Evolutionary conservation across 2,329 filamentous ascomycete species (phyloP).

Genomic region (Fusarium sp.): DNA sequence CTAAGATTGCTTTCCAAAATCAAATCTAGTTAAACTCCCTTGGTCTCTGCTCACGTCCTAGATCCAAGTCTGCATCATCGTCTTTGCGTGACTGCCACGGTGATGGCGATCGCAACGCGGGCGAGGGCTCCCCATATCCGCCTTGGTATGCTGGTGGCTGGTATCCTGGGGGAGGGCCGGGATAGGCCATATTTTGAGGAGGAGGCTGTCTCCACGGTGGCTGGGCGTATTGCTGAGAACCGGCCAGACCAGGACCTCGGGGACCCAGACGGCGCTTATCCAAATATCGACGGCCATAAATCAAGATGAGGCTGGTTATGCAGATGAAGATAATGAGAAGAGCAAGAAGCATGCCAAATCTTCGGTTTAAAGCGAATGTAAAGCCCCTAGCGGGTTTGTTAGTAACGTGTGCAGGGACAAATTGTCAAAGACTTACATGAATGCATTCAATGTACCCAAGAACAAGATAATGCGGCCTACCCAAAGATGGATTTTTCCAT

Average conservation of each 20-base stretch:
- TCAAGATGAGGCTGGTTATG: constrained; percentile 55
- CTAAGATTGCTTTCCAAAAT: constrained; percentile 18
- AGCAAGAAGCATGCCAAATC: constrained; percentile 61
- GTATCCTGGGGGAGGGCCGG: constrained; percentile 51
- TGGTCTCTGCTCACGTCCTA: constrained; percentile 50
- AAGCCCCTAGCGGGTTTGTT: constrained; percentile 60
- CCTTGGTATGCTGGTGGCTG: constrained; percentile 50
- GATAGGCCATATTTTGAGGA: constrained; percentile 37
- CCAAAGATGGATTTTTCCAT: constrained; percentile 68
- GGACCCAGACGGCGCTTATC: constrained; percentile 40
- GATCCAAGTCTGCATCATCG: constrained; percentile 49
- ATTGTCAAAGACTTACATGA: constrained; percentile 59
- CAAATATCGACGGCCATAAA: constrained; percentile 48
- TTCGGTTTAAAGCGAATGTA: constrained; percentile 64
- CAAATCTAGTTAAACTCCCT: constrained; percentile 48
- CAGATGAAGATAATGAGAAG: constrained; percentile 59
- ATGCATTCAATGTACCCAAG: constrained; percentile 67
- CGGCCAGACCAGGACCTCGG: constrained; percentile 28
- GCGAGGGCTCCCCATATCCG: constrained; percentile 46
- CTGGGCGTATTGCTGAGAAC: constrained; percentile 44
- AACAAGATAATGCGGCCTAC: constrained; percentile 66
- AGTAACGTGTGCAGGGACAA: neutral
- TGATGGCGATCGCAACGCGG: constrained; percentile 44
- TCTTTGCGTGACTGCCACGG: constrained; percentile 48
- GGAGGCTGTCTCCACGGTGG: constrained; percentile 49